A percentile compares a stretch with the other conserved stretches of the same genome.
Conservation (phyloP, 2,329 filamentous ascomycete genomes). For the Geosmithia morbida region DNA sequence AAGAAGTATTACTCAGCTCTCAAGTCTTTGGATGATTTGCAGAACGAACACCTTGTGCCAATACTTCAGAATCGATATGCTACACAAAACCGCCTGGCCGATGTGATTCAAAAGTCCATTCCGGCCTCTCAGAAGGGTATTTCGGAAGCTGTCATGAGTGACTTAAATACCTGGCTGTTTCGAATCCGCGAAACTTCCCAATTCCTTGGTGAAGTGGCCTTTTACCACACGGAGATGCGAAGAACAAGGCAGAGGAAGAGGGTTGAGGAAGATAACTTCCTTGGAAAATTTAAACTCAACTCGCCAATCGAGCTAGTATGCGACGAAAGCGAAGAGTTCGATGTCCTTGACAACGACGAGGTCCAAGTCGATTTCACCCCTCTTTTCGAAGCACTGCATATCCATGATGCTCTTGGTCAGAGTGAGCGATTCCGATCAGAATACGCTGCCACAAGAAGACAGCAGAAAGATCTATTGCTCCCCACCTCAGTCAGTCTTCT, state of each 20-base stretch:
- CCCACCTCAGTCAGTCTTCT: conserved; percentile 62
- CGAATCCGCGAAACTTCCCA: conserved; percentile 92
- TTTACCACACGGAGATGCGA: conserved; percentile 87
- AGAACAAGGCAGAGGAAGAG: conserved; percentile 72
- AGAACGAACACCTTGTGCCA: conserved; percentile 78
- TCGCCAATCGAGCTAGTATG: conserved; percentile 91
- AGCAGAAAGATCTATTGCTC: conserved; percentile 83
- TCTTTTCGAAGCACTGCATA: conserved; percentile 88
- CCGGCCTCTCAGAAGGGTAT: conserved; percentile 86
- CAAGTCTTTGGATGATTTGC: conserved; percentile 85
- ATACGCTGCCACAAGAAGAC: conserved; percentile 79
- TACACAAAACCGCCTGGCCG: conserved; percentile 86
- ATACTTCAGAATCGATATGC: conserved; percentile 70
- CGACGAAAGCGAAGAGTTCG: conserved; percentile 90
- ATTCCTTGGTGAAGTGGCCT: conserved; percentile 88
- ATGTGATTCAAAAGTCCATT: conserved; percentile 91
- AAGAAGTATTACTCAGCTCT: conserved; percentile 94
- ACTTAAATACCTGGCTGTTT: conserved; percentile 93
- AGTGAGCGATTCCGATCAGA: conserved; percentile 82
- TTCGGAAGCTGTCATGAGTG: conserved; percentile 91
- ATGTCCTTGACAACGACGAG: conserved; percentile 90
- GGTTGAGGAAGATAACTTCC: conserved; percentile 57
- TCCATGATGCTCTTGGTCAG: conserved; percentile 86
- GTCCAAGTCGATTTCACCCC: conserved; percentile 90
- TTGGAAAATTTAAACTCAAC: conserved; percentile 80